A percentile compares a stretch with the other conserved stretches of the same genome.
These are phyloP conservation scores for Sutorius eximius DNA, from an alignment of 1,284 basidiomycete species.

Conservation along the genomic window DNA sequence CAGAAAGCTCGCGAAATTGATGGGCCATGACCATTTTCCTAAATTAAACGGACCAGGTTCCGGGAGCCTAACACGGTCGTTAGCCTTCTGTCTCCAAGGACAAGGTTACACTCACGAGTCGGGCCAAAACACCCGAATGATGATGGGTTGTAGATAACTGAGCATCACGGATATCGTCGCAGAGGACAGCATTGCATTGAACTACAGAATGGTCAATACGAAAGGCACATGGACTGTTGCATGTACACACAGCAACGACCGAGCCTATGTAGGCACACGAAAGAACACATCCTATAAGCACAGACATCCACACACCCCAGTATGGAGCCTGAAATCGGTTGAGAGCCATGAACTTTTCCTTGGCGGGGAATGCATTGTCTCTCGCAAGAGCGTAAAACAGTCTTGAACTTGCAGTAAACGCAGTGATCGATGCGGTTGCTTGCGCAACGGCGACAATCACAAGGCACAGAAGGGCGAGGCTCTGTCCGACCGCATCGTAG, in stretches of 20 bases:
- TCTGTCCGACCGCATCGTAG: constrained; percentile 52
- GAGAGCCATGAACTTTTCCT: constrained; percentile 47
- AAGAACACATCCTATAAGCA: constrained; percentile 53
- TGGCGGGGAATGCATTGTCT: constrained; percentile 52
- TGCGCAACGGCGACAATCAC: constrained; percentile 52
- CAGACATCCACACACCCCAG: constrained; percentile 56
- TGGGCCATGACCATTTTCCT: constrained; percentile 52
- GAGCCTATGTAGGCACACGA: constrained; percentile 62
- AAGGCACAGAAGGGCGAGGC: constrained; percentile 52
- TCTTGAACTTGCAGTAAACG: constrained; percentile 58
- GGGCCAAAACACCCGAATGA: constrained; percentile 61
- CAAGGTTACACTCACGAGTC: constrained; percentile 41
- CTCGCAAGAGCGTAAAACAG: constrained; percentile 58
- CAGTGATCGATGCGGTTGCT: constrained; percentile 59
- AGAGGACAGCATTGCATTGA: constrained; percentile 56
- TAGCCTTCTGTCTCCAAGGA: neutral
- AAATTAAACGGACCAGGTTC: constrained; percentile 55
- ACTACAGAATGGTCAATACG: constrained; percentile 33
- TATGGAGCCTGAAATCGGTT: constrained; percentile 58
- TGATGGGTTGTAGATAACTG: constrained; percentile 57
- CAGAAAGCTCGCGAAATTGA: constrained; percentile 49
- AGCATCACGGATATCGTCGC: constrained; percentile 62
- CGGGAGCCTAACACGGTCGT: constrained; percentile 37
- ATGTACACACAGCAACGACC: constrained; percentile 46
- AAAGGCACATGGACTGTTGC: neutral